phyloP scores from a whole-genome alignment of 2,329 filamentous ascomycete genomes.

The Chaetomium strumarium region DNA sequence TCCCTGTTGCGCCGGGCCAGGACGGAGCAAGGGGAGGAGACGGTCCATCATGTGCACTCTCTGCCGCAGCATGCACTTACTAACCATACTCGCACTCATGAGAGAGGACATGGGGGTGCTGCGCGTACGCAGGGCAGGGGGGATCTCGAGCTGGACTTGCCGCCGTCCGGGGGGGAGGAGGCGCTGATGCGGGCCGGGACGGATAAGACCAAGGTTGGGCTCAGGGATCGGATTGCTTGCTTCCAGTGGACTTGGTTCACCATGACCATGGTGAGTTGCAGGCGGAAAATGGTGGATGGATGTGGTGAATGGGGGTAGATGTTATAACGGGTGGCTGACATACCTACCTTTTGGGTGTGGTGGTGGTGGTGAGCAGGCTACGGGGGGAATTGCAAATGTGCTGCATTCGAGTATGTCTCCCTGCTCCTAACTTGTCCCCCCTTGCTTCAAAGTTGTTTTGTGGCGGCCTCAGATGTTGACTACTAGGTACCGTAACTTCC shows the following conservation, averaged over 20 bases:
- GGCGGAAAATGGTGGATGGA: background rate
- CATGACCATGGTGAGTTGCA: slow-evolving; percentile 48
- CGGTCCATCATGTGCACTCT: no score
- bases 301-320: background rate
- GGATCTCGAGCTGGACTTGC: background rate
- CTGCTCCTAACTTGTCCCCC: background rate
- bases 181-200: slow-evolving; percentile 8
- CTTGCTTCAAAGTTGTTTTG: background rate
- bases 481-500: no score
- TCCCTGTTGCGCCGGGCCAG: no score
- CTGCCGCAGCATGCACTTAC: no score
- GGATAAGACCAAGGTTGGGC: slow-evolving; percentile 29
- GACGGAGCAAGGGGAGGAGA: no score
- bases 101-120: no score
- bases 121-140: background rate
- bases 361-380: slow-evolving; percentile 38
- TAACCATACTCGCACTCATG: no score
- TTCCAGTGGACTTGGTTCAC: slow-evolving; percentile 75
- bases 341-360: no score
- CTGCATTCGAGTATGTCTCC: slow-evolving; percentile 44
- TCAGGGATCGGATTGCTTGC: slow-evolving; percentile 47
- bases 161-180: background rate
- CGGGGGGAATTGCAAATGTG: slow-evolving; percentile 52
- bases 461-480: no score
- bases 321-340: background rate